A percentile compares a stretch with the other conserved stretches of the same genome.
These are phyloP conservation scores for Aspergillus chevalieri DNA, from an alignment of 2,329 filamentous ascomycete species.

Conservation along the genomic window DNA sequence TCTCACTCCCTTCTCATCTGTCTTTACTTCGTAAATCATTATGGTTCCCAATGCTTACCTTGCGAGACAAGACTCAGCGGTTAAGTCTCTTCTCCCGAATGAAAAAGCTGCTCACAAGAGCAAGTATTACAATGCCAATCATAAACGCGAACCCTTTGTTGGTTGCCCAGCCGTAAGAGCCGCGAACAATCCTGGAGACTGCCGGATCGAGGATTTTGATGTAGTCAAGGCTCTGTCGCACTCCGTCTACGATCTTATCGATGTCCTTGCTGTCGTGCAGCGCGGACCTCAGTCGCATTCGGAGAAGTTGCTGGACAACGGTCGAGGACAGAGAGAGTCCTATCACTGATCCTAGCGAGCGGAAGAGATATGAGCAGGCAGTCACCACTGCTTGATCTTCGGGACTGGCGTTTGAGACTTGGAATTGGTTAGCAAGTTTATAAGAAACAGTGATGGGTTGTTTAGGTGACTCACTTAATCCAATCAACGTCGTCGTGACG, in stretches of 20 bases:
- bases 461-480: slow-evolving; percentile 45
- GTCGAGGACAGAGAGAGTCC: slow-evolving; percentile 66
- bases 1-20: too few relatives aligned
- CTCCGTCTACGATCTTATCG: slow-evolving; percentile 59
- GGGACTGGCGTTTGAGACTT: slow-evolving; percentile 60
- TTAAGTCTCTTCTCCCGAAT: slow-evolving; percentile 54
- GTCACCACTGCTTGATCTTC: slow-evolving; percentile 69
- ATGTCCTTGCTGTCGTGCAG: slow-evolving; percentile 56
- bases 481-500: slow-evolving; percentile 66
- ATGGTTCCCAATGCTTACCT: neutral
- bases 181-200: slow-evolving; percentile 54
- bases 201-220: slow-evolving; percentile 59
- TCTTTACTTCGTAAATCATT: too few relatives aligned
- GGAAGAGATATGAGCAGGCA: slow-evolving; percentile 75
- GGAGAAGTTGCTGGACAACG: slow-evolving; percentile 63
- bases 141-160: slow-evolving; percentile 48
- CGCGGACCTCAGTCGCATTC: slow-evolving; percentile 48
- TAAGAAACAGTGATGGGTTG: neutral
- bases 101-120: slow-evolving; percentile 42
- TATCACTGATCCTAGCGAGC: slow-evolving; percentile 61
- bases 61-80: slow-evolving; percentile 15
- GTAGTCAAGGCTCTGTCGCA: slow-evolving; percentile 64
- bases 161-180: slow-evolving; percentile 59
- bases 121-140: slow-evolving; percentile 46
- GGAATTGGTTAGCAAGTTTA: slow-evolving; percentile 5